Base-by-base conservation (phyloP, 2,329 filamentous ascomycete species). In the Herpotrichia juniperi region DNA sequence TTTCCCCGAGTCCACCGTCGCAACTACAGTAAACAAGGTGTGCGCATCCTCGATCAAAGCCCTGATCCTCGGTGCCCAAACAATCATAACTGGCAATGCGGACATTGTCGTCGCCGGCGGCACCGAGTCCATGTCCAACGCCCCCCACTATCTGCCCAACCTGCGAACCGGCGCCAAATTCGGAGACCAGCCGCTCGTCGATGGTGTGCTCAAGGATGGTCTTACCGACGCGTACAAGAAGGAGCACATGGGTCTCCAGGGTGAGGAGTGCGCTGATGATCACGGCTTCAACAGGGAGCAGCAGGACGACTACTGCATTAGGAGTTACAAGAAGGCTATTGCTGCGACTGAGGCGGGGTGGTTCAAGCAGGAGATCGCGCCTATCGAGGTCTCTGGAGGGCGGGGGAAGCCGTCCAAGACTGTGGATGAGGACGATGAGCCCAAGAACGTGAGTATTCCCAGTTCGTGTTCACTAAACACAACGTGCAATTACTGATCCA, bases 21-120 rank as follows among this genome's bases (percentile, higher is more conserved):
- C 88, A 78, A 99, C 94, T 40, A 96, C 93, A 46, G 86, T 99
- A 72, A 99, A 99, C 88, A 99, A 99, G 82, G 94, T 99, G 74
- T 99, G 94, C 84, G 94, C 94, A 59, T 97, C 93, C 9, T 88
- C 89, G 39, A 81, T 97, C 74, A 99, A 99, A 83, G 91, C 94
- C 64, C 88, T 99, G 72, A 91, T 96, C 62, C 84, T 99, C 55
- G 94, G 90, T 64, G 91, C 93, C 46, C 94, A 97, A 79, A 97
- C 93, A 67, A 99, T 99, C 80, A 92, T 97, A 76, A 96, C 93
- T 48, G 93, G 94, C 64, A 96, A 91, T 73, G 93, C 93, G 60
- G 88, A 91, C 65, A 88, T 97, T 61, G 87, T 99, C 60, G 91
- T 99, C 54, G 94, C 93, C 61, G 94, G 93, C 71, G 94, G 94